These are phyloP conservation scores for Saturnispora hagleri DNA, from an alignment of 805 yeast genomes.

Conservation along the genomic window DNA sequence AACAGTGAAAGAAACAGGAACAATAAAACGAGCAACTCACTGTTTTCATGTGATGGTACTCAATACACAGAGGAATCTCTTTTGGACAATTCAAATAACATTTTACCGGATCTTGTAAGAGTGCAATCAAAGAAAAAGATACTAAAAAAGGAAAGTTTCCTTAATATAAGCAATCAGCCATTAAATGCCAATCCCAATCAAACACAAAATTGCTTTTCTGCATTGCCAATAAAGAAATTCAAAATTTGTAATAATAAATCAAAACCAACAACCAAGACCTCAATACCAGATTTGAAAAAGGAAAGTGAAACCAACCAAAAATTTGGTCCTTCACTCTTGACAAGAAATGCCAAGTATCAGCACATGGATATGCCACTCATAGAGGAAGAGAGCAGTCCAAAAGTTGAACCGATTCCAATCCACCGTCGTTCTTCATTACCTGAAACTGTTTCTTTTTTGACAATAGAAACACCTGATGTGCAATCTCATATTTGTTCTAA, in stretches of 20 bases:
- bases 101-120: not conserved
- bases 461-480: conserved; percentile 10
- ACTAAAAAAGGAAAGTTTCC: conserved; percentile 25
- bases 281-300: conserved; percentile 5
- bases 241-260: conserved; percentile 6
- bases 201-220: not conserved
- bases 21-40: conserved; percentile 1
- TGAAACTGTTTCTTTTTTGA: conserved; percentile 16
- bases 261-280: conserved; percentile 6
- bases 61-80: conserved; percentile 8
- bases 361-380: conserved; percentile 9
- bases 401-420: conserved; percentile 4
- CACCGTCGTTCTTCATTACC: conserved; percentile 21
- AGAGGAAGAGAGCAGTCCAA: conserved; percentile 6
- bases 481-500: not conserved
- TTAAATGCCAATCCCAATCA: not conserved
- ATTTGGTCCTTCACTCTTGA: not conserved
- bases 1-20: not conserved
- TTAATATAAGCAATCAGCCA: conserved; percentile 13
- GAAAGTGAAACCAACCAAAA: not conserved
- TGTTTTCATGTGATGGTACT: conserved; percentile 9
- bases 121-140: conserved; percentile 12
- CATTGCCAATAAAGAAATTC: conserved; percentile 7
- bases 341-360: conserved; percentile 1
- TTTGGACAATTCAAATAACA: not conserved